A percentile compares a stretch with the other conserved stretches of the same genome.
phyloP scores from a whole-genome alignment of 2,329 filamentous ascomycete genomes.

The Cordyceps fumosorosea region DNA sequence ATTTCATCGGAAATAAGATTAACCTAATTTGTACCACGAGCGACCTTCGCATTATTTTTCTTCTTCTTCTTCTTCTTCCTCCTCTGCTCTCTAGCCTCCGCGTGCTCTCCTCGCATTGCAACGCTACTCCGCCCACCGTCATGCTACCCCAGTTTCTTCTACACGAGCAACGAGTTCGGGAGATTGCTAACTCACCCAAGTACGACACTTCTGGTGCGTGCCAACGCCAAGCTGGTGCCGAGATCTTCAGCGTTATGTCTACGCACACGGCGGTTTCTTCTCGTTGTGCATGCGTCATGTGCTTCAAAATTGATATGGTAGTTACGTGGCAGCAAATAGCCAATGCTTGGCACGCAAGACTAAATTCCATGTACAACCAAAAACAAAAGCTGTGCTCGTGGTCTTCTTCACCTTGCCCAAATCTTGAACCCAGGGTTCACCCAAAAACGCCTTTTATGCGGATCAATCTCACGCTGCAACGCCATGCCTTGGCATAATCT shows the following conservation, averaged over 20 bases:
- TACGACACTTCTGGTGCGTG: neutral
- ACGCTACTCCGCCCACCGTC: neutral
- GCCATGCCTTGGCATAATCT: neutral
- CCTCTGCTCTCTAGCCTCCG: neutral
- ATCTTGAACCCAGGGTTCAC: neutral
- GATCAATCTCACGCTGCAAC: slow-evolving; percentile 7
- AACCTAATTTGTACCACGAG: neutral
- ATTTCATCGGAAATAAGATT: neutral
- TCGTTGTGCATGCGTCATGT: slow-evolving; percentile 7
- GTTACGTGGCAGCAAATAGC: slow-evolving; percentile 7
- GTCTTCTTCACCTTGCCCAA: neutral
- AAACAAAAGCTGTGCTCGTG: neutral
- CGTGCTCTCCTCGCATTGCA: neutral
- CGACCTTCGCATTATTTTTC: neutral
- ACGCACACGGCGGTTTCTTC: neutral
- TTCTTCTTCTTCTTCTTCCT: too few relatives aligned
- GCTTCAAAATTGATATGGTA: neutral
- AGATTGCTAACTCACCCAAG: neutral
- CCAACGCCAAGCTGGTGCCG: neutral
- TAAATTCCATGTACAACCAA: slow-evolving; percentile 10
- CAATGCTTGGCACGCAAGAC: slow-evolving; percentile 11
- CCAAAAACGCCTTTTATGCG: slow-evolving; percentile 10
- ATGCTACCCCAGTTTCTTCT: neutral
- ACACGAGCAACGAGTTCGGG: neutral
- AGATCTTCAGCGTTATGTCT: neutral